Conservation (phyloP, 2,329 filamentous ascomycete species). For the Fragosphaeria purpurea region DNA sequence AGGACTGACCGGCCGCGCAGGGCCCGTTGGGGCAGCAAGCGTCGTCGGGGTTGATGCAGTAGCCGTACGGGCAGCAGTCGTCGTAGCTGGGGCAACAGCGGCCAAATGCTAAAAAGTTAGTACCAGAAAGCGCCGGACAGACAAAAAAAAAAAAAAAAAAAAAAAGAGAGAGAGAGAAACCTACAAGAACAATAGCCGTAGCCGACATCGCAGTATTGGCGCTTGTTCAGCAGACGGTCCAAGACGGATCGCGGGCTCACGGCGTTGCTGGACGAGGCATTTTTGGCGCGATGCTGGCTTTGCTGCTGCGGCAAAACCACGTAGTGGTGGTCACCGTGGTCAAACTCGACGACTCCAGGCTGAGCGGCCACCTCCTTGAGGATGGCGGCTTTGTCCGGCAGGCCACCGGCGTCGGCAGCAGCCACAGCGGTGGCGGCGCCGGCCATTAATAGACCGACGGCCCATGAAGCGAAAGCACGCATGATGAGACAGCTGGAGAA, state of each 20-base stretch:
- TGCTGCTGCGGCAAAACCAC: constrained; percentile 1
- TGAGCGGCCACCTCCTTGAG: not conserved
- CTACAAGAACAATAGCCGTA: constrained; percentile 14
- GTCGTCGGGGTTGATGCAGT: constrained; percentile 12
- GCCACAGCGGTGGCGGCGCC: not conserved
- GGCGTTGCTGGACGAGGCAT: not conserved
- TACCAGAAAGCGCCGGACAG: not conserved
- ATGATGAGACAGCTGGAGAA: not conserved
- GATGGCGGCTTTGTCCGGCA: not conserved
- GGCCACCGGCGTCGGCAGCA: not conserved
- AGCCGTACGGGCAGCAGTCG: constrained; percentile 16
- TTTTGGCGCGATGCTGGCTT: not conserved
- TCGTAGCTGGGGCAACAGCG: constrained; percentile 12
- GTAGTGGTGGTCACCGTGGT: constrained; percentile 3
- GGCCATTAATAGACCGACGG: not conserved
- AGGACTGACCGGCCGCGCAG: constrained; percentile 11
- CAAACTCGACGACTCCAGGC: constrained; percentile 4
- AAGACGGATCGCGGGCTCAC: constrained; percentile 2
- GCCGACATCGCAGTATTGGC: constrained; percentile 12
- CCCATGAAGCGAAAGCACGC: not conserved
- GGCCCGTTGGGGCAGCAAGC: constrained; percentile 15
- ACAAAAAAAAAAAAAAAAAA: not conserved
- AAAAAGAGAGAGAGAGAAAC: not conserved
- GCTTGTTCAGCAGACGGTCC: constrained; percentile 10
- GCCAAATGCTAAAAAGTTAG: not conserved